Base-by-base conservation (phyloP, 306 rosid species). In the Dryas alaskensis region DNA sequence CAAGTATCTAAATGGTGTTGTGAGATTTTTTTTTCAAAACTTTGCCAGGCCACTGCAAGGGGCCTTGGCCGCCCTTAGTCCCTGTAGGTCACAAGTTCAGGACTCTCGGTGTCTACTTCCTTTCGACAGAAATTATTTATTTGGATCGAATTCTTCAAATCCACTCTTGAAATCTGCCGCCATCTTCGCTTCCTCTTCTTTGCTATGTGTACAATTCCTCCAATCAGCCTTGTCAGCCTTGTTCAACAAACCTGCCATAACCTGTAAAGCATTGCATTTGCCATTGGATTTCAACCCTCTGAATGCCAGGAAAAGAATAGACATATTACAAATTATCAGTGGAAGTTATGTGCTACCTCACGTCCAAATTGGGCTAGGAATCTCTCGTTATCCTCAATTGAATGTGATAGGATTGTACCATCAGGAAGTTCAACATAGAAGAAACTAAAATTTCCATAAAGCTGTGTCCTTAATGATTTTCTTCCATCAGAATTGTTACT, bases 311-410 rank as follows among this genome's bases (percentile, higher is more conserved):
- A 67, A 65, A 65, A 3, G 3, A 49, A 47, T 7, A 25, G 58
- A 11, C 72, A 67, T 13, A 19, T 31, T 45, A 10, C 6, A 62
- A 77, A 42, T 6, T 53, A 70, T 31, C 22, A 12, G 22, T n/a
- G 3, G 3, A 31, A 10, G 10, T 19, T 45, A 37, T 40, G 74
- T 16, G 76, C 86, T 73, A 94, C 99, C 97, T 94, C 97, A 0
- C 99, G 99, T 65, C 99, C 99, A 88, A 94, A 94, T 66, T 94
- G 99, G 13, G 86, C 89, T 14, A 97, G 89, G 81, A 94, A 94
- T 69, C 14, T 88, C 82, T 86, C 97, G 19, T 78, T 87, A 73
- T 88, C 93, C 65, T 88, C 95, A 78, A 90, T 81, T 51, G 67
- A 75, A 79, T 92, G 97, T 49, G 88, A 84, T 16, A 94, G 73